Evolutionary conservation across 495 filamentous ascomycete species (phyloP).

Genomic region (Aspergillus indologenus): DNA sequence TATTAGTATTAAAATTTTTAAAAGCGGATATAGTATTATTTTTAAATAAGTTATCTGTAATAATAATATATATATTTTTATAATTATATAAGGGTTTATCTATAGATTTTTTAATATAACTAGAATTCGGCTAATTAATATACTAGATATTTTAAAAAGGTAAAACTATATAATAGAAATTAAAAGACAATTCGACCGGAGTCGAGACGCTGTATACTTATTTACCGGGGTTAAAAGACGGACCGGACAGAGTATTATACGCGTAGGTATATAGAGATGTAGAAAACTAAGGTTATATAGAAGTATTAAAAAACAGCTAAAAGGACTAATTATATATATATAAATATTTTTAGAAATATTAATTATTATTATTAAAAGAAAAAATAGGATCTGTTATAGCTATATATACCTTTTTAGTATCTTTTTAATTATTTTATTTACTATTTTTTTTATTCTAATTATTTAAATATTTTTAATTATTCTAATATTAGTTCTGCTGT

Average conservation of each 20-base stretch:
- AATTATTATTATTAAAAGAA: background rate
- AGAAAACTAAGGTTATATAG: too few relatives aligned
- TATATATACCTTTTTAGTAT: too few relatives aligned
- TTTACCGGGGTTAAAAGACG: too few relatives aligned
- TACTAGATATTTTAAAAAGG: background rate
- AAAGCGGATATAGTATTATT: too few relatives aligned
- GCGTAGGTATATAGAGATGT: too few relatives aligned
- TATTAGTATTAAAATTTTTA: background rate
- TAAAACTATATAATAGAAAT: background rate
- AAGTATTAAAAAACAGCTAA: background rate
- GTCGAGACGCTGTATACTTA: too few relatives aligned
- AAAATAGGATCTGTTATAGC: background rate
- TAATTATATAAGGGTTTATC: background rate
- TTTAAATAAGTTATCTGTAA: background rate
- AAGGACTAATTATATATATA: background rate
- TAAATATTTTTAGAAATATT: background rate
- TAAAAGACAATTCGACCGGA: too few relatives aligned
- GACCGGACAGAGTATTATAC: too few relatives aligned
- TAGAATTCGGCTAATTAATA: background rate
- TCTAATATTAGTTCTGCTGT: background rate
- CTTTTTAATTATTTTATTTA: background rate
- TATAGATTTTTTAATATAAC: background rate
- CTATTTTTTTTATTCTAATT: background rate
- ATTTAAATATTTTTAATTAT: background rate
- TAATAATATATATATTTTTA: background rate